Percentiles rank a stretch among this genome's conserved stretches.
phyloP scores from a whole-genome alignment of 352 stramenopile genomes.

The Pythium biforme region DNA sequence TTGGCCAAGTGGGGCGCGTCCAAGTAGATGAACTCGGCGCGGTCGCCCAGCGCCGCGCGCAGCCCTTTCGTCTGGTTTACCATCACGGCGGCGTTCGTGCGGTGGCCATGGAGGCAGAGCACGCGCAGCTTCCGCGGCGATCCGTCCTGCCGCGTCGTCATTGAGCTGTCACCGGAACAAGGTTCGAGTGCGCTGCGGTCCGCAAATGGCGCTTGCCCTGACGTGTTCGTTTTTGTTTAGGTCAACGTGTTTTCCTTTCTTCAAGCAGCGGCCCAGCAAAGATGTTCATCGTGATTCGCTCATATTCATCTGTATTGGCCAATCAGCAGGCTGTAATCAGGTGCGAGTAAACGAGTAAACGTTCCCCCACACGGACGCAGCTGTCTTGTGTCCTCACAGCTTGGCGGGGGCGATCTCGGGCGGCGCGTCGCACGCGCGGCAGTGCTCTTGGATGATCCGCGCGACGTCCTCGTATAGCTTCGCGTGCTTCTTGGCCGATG shows the following conservation, averaged over 20 bases:
- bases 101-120: conserved; percentile 32
- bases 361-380: background rate
- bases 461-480: conserved; percentile 32
- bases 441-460: conserved; percentile 26
- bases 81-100: conserved; percentile 34
- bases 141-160: background rate
- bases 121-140: conserved; percentile 24
- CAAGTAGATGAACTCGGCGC: conserved; percentile 31
- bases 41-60: conserved; percentile 23
- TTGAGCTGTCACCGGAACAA: background rate
- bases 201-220: background rate
- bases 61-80: conserved; percentile 31
- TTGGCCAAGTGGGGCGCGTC: conserved; percentile 26
- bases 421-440: conserved; percentile 9
- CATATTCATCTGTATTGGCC: background rate
- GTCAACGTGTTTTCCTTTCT: conserved; percentile 5
- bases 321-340: background rate
- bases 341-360: conserved; percentile 6
- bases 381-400: background rate
- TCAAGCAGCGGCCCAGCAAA: background rate
- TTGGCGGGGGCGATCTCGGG: conserved; percentile 2
- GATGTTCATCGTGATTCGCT: background rate
- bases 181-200: background rate
- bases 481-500: conserved; percentile 45
- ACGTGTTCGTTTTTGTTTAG: conserved; percentile 4